Evolutionary conservation across 371 early-diverging fungal genomes (phyloP).

Genomic region (Nematocida displodere): DNA sequence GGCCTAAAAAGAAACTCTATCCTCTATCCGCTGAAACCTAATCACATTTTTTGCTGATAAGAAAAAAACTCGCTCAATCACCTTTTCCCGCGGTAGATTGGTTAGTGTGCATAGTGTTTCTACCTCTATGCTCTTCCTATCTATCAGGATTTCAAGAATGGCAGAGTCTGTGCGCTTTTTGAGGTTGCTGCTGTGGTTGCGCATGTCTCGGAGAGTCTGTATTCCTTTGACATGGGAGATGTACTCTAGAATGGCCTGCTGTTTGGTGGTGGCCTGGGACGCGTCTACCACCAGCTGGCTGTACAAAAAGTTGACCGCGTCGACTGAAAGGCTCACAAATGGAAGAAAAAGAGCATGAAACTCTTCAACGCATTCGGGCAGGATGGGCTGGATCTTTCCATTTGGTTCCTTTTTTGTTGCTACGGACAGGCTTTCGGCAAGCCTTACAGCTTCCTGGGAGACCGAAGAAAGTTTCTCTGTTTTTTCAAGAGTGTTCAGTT

Average conservation of each 20-base stretch:
- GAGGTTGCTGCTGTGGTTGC: too few relatives aligned
- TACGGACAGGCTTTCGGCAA: conserved; percentile 10
- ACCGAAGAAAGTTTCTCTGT: not conserved
- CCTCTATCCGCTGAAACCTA: not conserved
- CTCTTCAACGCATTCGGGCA: not conserved
- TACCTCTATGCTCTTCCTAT: not conserved
- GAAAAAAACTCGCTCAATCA: conserved; percentile 11
- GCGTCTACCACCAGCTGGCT: not conserved
- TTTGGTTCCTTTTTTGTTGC: not conserved
- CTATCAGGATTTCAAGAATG: not conserved
- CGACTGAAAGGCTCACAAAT: conserved; percentile 23
- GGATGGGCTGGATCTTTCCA: not conserved
- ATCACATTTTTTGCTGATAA: conserved; percentile 7
- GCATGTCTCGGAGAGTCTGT: not conserved
- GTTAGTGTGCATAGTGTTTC: not conserved
- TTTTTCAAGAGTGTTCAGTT: not conserved
- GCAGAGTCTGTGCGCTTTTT: not conserved
- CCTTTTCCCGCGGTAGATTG: not conserved
- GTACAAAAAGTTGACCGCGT: conserved; percentile 29
- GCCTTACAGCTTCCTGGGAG: not conserved
- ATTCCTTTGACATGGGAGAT: not conserved
- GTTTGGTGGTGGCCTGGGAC: not conserved
- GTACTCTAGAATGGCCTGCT: not conserved
- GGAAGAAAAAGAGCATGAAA: conserved; percentile 33
- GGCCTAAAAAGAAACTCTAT: too few relatives aligned